Evolutionary conservation across 2,329 filamentous ascomycete species (phyloP).

Genomic region (Aureobasidium namibiae): DNA sequence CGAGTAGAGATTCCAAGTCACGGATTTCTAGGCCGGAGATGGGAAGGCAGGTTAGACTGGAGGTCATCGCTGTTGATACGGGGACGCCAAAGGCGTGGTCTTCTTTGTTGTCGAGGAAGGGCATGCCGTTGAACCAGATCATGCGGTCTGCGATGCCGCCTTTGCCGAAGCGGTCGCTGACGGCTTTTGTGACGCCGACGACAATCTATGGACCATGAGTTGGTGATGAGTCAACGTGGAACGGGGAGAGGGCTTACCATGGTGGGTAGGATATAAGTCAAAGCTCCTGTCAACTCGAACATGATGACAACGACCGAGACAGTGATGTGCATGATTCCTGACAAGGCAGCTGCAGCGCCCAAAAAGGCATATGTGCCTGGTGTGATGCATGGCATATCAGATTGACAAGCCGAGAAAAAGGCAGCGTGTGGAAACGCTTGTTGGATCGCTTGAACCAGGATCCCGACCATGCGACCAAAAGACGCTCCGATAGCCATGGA

Average conservation of each 20-base stretch:
- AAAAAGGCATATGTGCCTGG: conserved; percentile 95
- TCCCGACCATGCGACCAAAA: conserved; percentile 89
- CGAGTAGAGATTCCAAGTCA: conserved; percentile 69
- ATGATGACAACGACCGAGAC: conserved; percentile 97
- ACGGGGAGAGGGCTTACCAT: conserved; percentile 55
- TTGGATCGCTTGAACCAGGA: conserved; percentile 82
- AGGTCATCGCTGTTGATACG: conserved; percentile 65
- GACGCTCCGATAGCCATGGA: conserved; percentile 96
- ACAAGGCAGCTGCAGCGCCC: conserved; percentile 81
- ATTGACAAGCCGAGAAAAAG: conserved; percentile 83
- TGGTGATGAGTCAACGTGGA: no score
- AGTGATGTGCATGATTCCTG: conserved; percentile 97
- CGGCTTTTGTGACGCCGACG: conserved; percentile 90
- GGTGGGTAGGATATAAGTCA: conserved; percentile 93
- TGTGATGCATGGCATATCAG: conserved; percentile 91
- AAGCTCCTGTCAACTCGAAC: conserved; percentile 95
- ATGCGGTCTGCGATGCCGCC: conserved; percentile 95
- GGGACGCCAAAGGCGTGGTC: conserved; percentile 94
- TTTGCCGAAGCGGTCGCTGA: conserved; percentile 85
- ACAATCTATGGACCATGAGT: conserved; percentile 56
- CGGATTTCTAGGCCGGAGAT: conserved; percentile 64
- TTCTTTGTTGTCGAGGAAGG: conserved; percentile 94
- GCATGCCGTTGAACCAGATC: conserved; percentile 98
- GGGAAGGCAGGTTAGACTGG: conserved; percentile 73
- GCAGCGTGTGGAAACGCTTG: conserved; percentile 72